These are phyloP conservation scores for Diaporthe caulivora DNA, from an alignment of 2,329 filamentous ascomycete species.

Conservation along the genomic window DNA sequence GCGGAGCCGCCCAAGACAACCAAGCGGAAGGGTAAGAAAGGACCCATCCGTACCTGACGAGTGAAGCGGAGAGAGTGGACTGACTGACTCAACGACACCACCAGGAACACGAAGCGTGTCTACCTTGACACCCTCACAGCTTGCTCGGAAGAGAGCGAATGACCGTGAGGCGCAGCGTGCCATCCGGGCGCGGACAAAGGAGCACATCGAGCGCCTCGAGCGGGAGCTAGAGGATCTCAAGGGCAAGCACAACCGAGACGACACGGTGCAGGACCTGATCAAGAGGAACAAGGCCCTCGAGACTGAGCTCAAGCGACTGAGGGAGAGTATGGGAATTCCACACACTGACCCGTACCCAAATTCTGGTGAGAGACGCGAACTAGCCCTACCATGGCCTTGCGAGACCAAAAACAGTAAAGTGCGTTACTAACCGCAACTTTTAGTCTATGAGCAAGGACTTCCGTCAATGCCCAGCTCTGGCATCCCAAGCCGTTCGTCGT, in stretches of 20 bases:
- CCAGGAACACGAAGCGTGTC: slow-evolving; percentile 81
- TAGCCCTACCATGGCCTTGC: background rate
- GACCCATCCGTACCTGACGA: slow-evolving; percentile 34
- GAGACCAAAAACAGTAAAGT: slow-evolving; percentile 17
- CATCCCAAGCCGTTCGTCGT: slow-evolving; percentile 59
- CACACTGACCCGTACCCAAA: slow-evolving; percentile 55
- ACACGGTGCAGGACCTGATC: slow-evolving; percentile 64
- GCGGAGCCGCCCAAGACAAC: slow-evolving; percentile 57
- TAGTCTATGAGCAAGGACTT: slow-evolving; percentile 58
- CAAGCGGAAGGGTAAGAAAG: slow-evolving; percentile 60
- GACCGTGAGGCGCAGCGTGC: slow-evolving; percentile 91
- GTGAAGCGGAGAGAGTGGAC: slow-evolving; percentile 31
- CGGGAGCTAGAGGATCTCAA: slow-evolving; percentile 79
- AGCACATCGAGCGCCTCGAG: slow-evolving; percentile 85
- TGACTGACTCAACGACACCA: slow-evolving; percentile 37
- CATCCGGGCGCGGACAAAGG: slow-evolving; percentile 87
- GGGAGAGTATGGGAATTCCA: slow-evolving; percentile 59
- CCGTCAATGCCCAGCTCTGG: slow-evolving; percentile 52
- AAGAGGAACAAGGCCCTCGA: slow-evolving; percentile 67
- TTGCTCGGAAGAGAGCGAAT: slow-evolving; percentile 91
- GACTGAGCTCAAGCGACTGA: slow-evolving; percentile 61
- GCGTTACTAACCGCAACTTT: slow-evolving; percentile 27
- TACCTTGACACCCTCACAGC: slow-evolving; percentile 87
- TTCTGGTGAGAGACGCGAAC: slow-evolving; percentile 49
- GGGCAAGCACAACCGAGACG: slow-evolving; percentile 60